Evolutionary conservation across 1,139 yeast species (phyloP).

Genomic region (Sugiyamaella neomexicana): DNA sequence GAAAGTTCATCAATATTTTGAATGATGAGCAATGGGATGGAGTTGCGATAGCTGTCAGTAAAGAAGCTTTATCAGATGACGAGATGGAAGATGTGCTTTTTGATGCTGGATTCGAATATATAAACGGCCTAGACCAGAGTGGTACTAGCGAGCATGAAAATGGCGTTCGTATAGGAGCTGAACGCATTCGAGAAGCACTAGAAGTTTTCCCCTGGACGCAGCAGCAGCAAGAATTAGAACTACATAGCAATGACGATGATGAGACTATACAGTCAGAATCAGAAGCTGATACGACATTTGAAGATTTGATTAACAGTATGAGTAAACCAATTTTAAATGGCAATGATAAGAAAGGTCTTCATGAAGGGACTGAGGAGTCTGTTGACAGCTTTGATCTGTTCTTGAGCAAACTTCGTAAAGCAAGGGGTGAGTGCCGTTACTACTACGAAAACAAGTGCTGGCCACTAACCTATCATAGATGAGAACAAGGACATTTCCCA

Average conservation of each 20-base stretch:
- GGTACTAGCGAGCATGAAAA: constrained; percentile 13
- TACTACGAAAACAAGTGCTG: neutral
- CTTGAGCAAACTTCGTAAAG: constrained; percentile 29
- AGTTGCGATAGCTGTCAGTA: constrained; percentile 29
- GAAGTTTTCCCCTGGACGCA: constrained; percentile 33
- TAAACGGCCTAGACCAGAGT: constrained; percentile 24
- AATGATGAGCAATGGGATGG: constrained; percentile 37
- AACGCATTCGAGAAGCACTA: constrained; percentile 34
- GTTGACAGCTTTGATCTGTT: constrained; percentile 33
- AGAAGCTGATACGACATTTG: constrained; percentile 3
- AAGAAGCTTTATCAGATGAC: constrained; percentile 15
- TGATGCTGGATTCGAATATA: constrained; percentile 36
- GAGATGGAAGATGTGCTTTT: constrained; percentile 27
- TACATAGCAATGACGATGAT: neutral
- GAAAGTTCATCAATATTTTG: constrained; percentile 26
- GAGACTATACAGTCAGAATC: neutral
- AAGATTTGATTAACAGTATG: constrained; percentile 20
- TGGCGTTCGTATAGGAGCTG: constrained; percentile 27
- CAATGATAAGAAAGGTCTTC: constrained; percentile 7
- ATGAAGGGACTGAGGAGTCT: constrained; percentile 25
- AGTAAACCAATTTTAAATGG: constrained; percentile 18
- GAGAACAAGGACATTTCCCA: constrained; percentile 25
- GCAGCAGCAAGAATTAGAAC: constrained; percentile 12
- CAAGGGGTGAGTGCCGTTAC: constrained; percentile 25
- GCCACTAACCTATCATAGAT: constrained; percentile 11